Percentiles rank a stretch among this genome's conserved stretches.
Evolutionary conservation across 306 rosid species (phyloP).

Genomic region (Ormosia emarginata): DNA sequence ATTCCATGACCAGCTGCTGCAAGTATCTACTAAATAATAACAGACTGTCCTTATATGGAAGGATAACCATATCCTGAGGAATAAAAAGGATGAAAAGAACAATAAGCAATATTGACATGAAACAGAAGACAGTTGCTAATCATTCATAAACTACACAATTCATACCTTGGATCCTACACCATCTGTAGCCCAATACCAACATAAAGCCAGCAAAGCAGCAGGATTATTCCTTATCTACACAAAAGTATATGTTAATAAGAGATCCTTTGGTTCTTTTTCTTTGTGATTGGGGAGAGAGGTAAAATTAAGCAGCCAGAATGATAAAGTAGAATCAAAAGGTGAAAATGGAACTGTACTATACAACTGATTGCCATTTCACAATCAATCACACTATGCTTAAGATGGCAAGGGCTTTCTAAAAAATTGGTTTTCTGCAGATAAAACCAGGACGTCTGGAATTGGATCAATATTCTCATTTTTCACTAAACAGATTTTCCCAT

Average conservation of each 20-base stretch:
- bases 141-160: too few relatives aligned
- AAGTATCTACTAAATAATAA: too few relatives aligned
- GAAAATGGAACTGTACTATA: not conserved
- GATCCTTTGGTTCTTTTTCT: not conserved
- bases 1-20: too few relatives aligned
- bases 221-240: constrained; percentile 25
- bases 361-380: not conserved
- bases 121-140: too few relatives aligned
- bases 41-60: too few relatives aligned
- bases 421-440: not conserved
- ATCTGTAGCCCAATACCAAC: too few relatives aligned
- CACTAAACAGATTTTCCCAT: not conserved
- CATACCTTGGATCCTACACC: too few relatives aligned
- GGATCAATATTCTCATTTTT: not conserved
- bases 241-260: not conserved
- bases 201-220: too few relatives aligned
- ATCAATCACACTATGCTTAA: not conserved
- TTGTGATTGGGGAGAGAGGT: not conserved
- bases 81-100: too few relatives aligned
- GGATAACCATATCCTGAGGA: too few relatives aligned
- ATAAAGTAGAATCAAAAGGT: not conserved
- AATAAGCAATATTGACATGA: too few relatives aligned
- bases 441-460: not conserved
- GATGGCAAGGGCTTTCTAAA: not conserved
- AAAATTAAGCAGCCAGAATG: not conserved